phyloP scores from a whole-genome alignment of 2,329 filamentous ascomycete genomes.

The Colletotrichum tamarilloi region DNA sequence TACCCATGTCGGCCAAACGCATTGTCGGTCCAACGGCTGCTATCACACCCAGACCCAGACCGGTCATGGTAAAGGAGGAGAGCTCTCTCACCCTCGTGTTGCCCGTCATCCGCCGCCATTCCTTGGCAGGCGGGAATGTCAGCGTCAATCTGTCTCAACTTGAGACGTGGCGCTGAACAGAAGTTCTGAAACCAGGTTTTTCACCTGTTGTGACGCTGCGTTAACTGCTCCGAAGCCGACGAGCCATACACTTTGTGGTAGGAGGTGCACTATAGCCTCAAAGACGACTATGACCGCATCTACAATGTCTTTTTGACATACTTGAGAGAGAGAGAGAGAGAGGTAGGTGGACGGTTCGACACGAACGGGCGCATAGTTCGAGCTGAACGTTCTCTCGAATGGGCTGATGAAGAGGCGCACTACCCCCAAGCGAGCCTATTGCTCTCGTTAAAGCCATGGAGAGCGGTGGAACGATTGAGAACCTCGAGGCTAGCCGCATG shows the following conservation, averaged over 20 bases:
- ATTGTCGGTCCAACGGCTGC: slow-evolving; percentile 41
- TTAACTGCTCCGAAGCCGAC: slow-evolving; percentile 38
- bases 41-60: slow-evolving; percentile 43
- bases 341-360: no score
- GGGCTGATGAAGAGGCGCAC: slow-evolving; percentile 40
- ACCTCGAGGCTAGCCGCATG: slow-evolving; percentile 11
- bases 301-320: slow-evolving; percentile 37
- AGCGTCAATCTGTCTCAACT: slow-evolving; percentile 1
- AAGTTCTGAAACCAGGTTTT: slow-evolving; percentile 37
- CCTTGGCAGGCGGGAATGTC: not conserved
- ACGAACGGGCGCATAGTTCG: not conserved
- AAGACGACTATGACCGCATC: slow-evolving; percentile 38
- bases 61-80: slow-evolving; percentile 38
- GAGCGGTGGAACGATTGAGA: slow-evolving; percentile 15
- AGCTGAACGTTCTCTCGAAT: slow-evolving; percentile 32
- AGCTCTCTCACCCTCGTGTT: not conserved
- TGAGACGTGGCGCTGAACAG: not conserved
- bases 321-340: slow-evolving; percentile 32
- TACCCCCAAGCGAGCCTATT: slow-evolving; percentile 36
- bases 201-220: slow-evolving; percentile 39
- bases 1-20: slow-evolving; percentile 28
- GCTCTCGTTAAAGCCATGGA: slow-evolving; percentile 37
- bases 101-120: not conserved
- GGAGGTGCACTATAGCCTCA: slow-evolving; percentile 40
- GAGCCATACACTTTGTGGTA: slow-evolving; percentile 42